These are phyloP conservation scores for Triglochin maritima DNA, from an alignment of 106 monocot genomes.

Conservation along the genomic window DNA sequence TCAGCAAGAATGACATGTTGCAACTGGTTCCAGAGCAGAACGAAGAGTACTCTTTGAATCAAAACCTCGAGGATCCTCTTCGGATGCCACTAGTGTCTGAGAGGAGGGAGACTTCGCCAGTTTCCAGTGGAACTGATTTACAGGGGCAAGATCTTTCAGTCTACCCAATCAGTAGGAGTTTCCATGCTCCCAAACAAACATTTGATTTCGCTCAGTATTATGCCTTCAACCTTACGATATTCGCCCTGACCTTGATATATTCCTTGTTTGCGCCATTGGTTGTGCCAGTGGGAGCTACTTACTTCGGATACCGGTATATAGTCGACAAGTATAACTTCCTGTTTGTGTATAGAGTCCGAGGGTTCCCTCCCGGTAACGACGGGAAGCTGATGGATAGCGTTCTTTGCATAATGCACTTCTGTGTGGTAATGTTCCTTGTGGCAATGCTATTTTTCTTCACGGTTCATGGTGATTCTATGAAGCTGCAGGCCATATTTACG, in stretches of 20 bases:
- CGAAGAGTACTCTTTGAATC: constrained; percentile 54
- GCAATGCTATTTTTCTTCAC: constrained; percentile 92
- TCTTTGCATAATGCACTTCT: constrained; percentile 91
- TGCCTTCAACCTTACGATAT: constrained; percentile 95
- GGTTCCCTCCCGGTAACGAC: constrained; percentile 89
- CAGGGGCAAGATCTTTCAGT: constrained; percentile 64
- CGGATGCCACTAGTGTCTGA: constrained; percentile 61
- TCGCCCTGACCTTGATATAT: constrained; percentile 93
- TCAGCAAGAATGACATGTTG: constrained; percentile 92
- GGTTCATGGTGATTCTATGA: constrained; percentile 71
- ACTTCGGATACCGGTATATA: constrained; percentile 88
- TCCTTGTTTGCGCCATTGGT: constrained; percentile 88
- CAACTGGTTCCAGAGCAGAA: constrained; percentile 86
- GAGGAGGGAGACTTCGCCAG: constrained; percentile 25
- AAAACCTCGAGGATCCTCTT: constrained; percentile 36
- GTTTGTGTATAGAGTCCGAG: constrained; percentile 92
- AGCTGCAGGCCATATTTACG: constrained; percentile 90
- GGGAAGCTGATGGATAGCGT: constrained; percentile 96
- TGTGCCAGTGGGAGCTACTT: constrained; percentile 84
- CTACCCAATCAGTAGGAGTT: constrained; percentile 79
- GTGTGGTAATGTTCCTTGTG: constrained; percentile 74
- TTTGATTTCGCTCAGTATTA: constrained; percentile 99
- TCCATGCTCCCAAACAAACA: constrained; percentile 83
- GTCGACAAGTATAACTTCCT: constrained; percentile 99
- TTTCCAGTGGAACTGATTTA: constrained; percentile 42